Conservation (phyloP, 148 eudicot species). For the Vaccinium macrocarpon region DNA sequence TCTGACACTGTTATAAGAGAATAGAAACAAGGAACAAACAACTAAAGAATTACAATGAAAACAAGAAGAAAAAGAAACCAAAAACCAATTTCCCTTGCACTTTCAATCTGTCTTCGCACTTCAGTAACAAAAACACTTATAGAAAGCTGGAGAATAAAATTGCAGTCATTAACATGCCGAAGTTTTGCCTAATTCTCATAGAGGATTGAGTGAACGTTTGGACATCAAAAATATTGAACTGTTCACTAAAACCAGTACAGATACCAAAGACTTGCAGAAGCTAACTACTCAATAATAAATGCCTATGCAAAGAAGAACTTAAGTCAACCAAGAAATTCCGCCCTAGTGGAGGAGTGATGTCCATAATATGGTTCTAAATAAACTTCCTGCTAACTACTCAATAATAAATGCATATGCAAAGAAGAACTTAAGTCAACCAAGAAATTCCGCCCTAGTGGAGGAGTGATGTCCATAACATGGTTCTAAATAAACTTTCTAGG, state of each 20-base stretch:
- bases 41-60: neutral
- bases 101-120: neutral
- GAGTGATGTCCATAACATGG: neutral
- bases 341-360: neutral
- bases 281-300: neutral
- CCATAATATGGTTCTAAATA: too few relatives aligned
- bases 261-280: neutral
- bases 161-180: neutral
- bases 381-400: neutral
- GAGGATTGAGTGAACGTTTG: neutral
- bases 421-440: neutral
- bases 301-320: neutral
- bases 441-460: neutral
- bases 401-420: neutral
- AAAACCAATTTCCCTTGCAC: neutral
- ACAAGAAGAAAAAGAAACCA: neutral
- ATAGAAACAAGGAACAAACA: neutral
- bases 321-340: neutral
- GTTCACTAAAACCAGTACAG: neutral
- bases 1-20: neutral
- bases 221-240: neutral
- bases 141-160: neutral
- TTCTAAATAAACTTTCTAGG: neutral
- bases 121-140: neutral
- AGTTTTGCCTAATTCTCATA: neutral